phyloP scores from a whole-genome alignment of 352 stramenopile species.

The Phytophthora ramorum region DNA sequence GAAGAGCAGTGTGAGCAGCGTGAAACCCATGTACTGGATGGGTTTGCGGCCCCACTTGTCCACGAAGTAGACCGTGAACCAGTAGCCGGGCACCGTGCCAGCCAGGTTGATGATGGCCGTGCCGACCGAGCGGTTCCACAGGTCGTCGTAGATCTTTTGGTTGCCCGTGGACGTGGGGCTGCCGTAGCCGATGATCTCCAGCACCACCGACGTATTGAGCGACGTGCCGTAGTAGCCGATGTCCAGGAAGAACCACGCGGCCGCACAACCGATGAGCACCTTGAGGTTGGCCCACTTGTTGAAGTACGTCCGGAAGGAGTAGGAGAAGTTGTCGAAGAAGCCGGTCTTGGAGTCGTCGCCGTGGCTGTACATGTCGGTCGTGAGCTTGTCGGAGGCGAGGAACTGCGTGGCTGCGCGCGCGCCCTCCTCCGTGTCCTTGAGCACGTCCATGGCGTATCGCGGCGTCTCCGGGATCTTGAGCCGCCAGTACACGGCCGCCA shows the following conservation, averaged over 20 bases:
- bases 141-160: constrained; percentile 55
- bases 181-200: constrained; percentile 53
- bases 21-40: constrained; percentile 72
- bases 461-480: constrained; percentile 55
- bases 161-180: constrained; percentile 41
- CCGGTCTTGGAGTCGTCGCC: constrained; percentile 49
- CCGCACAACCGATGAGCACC: constrained; percentile 52
- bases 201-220: constrained; percentile 55
- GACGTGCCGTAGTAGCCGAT: constrained; percentile 69
- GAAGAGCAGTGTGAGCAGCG: constrained; percentile 50
- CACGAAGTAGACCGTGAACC: constrained; percentile 68
- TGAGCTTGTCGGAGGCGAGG: constrained; percentile 44
- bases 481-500: constrained; percentile 55
- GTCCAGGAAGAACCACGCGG: constrained; percentile 68
- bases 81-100: constrained; percentile 68
- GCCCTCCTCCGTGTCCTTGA: constrained; percentile 44
- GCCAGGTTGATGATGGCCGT: constrained; percentile 57
- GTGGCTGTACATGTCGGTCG: constrained; percentile 45
- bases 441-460: constrained; percentile 53
- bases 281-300: constrained; percentile 56
- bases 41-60: constrained; percentile 57
- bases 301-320: constrained; percentile 43
- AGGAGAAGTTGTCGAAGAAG: constrained; percentile 45
- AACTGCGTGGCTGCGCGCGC: constrained; percentile 41
- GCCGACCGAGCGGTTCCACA: constrained; percentile 52